Evolutionary conservation across 495 filamentous ascomycete genomes (phyloP).

Genomic region (Xylaria nigripes): DNA sequence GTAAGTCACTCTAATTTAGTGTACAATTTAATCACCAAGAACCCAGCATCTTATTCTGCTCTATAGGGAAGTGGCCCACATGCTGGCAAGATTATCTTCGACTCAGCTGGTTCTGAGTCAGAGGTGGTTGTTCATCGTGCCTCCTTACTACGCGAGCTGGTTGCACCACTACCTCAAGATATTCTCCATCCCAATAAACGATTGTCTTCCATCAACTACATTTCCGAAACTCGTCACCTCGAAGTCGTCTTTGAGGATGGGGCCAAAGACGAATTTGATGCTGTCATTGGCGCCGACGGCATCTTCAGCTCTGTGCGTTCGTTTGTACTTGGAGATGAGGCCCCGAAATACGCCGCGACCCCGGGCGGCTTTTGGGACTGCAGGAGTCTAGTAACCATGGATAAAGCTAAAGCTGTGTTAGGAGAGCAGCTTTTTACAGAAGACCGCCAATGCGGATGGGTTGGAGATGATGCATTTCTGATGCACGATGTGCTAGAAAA

Average conservation of each 20-base stretch:
- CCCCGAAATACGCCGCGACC: constrained; percentile 6
- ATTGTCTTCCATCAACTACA: background rate
- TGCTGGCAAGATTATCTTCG: constrained; percentile 4
- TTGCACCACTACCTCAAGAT: constrained; percentile 6
- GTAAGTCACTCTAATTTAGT: too few species aligned
- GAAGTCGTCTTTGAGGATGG: constrained; percentile 16
- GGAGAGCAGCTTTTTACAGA: constrained; percentile 13
- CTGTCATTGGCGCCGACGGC: constrained; percentile 26
- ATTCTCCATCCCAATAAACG: constrained; percentile 6
- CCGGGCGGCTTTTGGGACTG: constrained; percentile 17
- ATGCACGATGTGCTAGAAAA: constrained; percentile 13
- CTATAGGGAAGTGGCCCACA: constrained; percentile 5
- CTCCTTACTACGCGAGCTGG: constrained; percentile 7
- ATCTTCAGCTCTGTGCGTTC: constrained; percentile 18
- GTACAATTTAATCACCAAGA: too few species aligned
- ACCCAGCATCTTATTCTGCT: background rate
- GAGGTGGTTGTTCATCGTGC: constrained; percentile 9
- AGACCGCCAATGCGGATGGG: constrained; percentile 17
- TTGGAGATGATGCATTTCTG: constrained; percentile 14
- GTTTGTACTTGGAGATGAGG: constrained; percentile 6
- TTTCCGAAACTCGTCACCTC: background rate
- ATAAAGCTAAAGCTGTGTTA: constrained; percentile 9
- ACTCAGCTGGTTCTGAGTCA: background rate
- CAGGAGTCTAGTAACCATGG: constrained; percentile 10
- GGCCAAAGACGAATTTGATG: constrained; percentile 11